Base-by-base conservation (phyloP, 495 filamentous ascomycete species). In the Echria macrotheca region DNA sequence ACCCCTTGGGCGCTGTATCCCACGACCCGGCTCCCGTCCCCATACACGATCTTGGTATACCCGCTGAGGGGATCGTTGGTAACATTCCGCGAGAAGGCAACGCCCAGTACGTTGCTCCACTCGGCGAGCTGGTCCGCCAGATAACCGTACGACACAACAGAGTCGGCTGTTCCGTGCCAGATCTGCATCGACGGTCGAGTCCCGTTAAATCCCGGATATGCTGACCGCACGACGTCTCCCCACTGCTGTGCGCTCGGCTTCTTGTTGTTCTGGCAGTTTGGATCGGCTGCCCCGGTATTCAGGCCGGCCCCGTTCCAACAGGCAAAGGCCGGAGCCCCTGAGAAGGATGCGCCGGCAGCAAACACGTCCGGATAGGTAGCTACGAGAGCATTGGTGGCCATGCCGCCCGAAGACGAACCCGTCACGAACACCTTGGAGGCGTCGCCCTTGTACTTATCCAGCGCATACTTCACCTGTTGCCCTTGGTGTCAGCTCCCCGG, bases 351-450 rank as follows among this genome's bases (percentile, higher is more conserved):
- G 2, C 61, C 69, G 14, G 60, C 69, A 11, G 56, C 59, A 52
- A 71, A 72, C 11, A 71, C 39, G 8, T 71, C 67, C 0, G 69
- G 65, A 50, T 68, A 68, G 5, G 66, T 53, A 2, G 60, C 65
- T 4, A 55, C 36, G 33, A 68, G 39, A 11, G 66, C 60, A 23
- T 67, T 64, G 42, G 70, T 71, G 68, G 74, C 75, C 55, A 58
- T 58, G 24, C 72, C 78, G 2, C 76, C 78, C 0, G 78, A 80
- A 32, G 69, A 74, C 11, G 68, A 68, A 7, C 77, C 77, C 1
- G 69, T 74, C 5, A 69, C 71, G 43, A 68, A 81, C 29, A 76
- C 69, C 35, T 68, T 68, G 39, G 55, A 54, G 4, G 64, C 44
- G 54, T 82, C 75, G 10, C 69, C 76, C 2, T 54, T 56, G 59